Base-by-base conservation (phyloP, 306 rosid species). In the Fagus sylvatica region DNA sequence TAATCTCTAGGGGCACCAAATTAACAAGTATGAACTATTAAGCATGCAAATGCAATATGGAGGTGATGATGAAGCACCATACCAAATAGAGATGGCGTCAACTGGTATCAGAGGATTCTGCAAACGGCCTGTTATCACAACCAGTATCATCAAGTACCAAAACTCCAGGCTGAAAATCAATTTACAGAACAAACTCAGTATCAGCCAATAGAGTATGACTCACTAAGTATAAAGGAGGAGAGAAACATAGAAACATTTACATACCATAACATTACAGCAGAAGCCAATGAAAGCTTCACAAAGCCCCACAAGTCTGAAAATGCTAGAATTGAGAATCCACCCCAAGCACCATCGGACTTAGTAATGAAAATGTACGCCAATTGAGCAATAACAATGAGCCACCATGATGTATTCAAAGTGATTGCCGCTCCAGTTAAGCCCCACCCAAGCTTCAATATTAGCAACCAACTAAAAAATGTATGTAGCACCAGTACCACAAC, bases 261-360 rank as follows among this genome's bases (percentile, higher is more conserved):
- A 40, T 85, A 92, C 97, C 97, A 92, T 59, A 92, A 76, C 97
- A 90, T 92, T 22, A 90, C 73, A 62, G 97, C 95, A 53, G 97
- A 92, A 81, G 95, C 89, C 78, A 92, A 32, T 74, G 97, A 92
- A 73, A 92, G 97, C 85, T 78, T 92, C 1, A 92, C 84, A 72
- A 92, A 90, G 34, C 82, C 84, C 73, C 16, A 90, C 81, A 92
- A 81, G 82, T 90, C 90, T 0, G 78, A 28, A 79, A 92, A 92
- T 22, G 97, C 95, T 30, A 87, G 88, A 93, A 89, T 85, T 19
- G 90, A 48, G 84, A 92, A 92, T 53, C 97, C 97, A 72, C 46
- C 83, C 97, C 95, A 90, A 60, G 97, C 95, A 56, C 95, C 97
- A n/a, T 92, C 95, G 11, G 93, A 92, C 40, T 81, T 88, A 2